These are phyloP conservation scores for Patellifolia procumbens DNA, from an alignment of 179 eudicot species.

Conservation along the genomic window DNA sequence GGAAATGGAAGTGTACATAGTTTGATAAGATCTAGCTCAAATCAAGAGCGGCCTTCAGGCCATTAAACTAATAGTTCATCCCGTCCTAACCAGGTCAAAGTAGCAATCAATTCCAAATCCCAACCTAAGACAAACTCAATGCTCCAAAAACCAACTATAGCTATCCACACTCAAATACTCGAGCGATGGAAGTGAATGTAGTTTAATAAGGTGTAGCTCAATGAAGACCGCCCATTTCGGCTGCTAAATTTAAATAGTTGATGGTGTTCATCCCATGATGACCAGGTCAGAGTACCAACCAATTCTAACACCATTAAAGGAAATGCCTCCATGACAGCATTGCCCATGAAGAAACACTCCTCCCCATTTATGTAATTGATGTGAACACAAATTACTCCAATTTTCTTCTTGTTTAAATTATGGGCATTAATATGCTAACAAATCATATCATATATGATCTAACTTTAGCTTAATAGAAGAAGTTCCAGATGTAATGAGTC, in stretches of 20 bases:
- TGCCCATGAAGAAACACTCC: not conserved
- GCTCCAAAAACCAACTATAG: too few relatives aligned
- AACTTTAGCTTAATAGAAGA: not conserved
- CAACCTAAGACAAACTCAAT: slow-evolving; percentile 1
- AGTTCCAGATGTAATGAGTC: slow-evolving; percentile 6
- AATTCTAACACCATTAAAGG: too few relatives aligned
- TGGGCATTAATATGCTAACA: not conserved
- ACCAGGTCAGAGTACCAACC: not conserved
- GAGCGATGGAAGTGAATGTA: too few relatives aligned
- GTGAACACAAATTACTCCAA: not conserved
- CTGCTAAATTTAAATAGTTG: too few relatives aligned
- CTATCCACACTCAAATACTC: too few relatives aligned
- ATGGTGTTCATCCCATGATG: not conserved
- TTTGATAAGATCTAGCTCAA: not conserved
- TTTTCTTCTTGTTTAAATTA: not conserved
- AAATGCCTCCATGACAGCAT: slow-evolving; percentile 12
- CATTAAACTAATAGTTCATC: not conserved
- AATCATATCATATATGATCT: not conserved
- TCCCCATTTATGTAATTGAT: not conserved
- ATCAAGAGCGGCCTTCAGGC: not conserved
- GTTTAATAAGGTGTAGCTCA: too few relatives aligned
- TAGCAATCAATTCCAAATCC: not conserved
- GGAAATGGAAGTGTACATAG: not conserved
- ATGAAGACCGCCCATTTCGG: too few relatives aligned
- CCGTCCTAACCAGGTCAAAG: not conserved